Evolutionary conservation across 2,329 filamentous ascomycete species (phyloP).

Genomic region (Xylaria hypoxylon): DNA sequence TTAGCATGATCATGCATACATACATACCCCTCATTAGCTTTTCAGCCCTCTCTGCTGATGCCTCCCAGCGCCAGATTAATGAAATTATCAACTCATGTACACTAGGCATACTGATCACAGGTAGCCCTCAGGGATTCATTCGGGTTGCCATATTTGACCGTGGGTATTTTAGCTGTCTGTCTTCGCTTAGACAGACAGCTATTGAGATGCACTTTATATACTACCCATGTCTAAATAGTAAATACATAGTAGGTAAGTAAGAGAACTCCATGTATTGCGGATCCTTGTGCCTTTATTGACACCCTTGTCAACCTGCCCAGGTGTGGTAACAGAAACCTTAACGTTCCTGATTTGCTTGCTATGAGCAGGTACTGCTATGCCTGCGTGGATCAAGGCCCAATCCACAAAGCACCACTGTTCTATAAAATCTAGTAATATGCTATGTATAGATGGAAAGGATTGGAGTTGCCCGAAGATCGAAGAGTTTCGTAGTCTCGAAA

Average conservation of each 20-base stretch:
- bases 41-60: slow-evolving; percentile 13
- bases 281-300: slow-evolving; percentile 6
- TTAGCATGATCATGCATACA: too few species aligned
- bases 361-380: not conserved
- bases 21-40: too few species aligned
- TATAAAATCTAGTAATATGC: too few species aligned
- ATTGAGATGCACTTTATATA: too few species aligned
- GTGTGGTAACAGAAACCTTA: not conserved
- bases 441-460: too few species aligned
- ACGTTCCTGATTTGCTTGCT: slow-evolving; percentile 7
- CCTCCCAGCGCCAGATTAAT: too few species aligned
- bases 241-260: too few species aligned
- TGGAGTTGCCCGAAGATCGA: too few species aligned
- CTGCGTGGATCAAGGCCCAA: not conserved
- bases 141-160: slow-evolving; percentile 4
- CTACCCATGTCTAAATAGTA: too few species aligned
- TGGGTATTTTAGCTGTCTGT: not conserved
- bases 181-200: slow-evolving; percentile 10
- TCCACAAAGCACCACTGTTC: not conserved
- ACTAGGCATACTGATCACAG: slow-evolving; percentile 2
- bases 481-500: too few species aligned
- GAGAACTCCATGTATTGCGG: not conserved
- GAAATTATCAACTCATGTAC: too few species aligned
- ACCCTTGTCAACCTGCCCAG: not conserved
- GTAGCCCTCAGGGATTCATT: slow-evolving; percentile 10